Evolutionary conservation across 371 early-diverging fungal genomes (phyloP).

Genomic region (Coemansia sp.): DNA sequence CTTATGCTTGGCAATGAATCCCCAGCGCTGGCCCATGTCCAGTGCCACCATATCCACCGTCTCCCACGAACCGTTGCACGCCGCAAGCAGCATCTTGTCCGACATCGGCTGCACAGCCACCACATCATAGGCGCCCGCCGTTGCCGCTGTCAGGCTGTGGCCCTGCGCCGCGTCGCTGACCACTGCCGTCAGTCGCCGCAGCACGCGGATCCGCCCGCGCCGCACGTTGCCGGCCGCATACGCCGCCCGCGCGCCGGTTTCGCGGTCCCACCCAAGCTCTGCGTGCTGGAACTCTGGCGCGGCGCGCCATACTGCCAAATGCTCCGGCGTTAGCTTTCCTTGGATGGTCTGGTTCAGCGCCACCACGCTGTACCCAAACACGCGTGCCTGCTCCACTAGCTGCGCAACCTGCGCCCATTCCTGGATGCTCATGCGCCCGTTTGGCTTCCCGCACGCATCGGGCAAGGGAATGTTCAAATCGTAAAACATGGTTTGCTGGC

Average conservation of each 20-base stretch:
- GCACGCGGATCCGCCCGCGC: constrained; percentile 29
- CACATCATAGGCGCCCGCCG: constrained; percentile 68
- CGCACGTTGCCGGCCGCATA: background rate
- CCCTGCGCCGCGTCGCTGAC: constrained; percentile 56
- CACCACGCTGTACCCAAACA: constrained; percentile 65
- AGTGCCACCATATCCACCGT: constrained; percentile 84
- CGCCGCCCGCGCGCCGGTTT: constrained; percentile 18
- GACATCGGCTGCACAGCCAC: constrained; percentile 79
- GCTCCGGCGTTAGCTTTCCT: constrained; percentile 58
- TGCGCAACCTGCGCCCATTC: constrained; percentile 40
- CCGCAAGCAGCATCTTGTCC: constrained; percentile 75
- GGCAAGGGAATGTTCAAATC: constrained; percentile 48
- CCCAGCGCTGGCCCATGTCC: constrained; percentile 73
- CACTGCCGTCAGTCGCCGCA: constrained; percentile 46
- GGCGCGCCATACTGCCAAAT: constrained; percentile 50
- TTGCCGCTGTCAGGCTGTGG: constrained; percentile 54
- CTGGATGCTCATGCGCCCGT: constrained; percentile 18
- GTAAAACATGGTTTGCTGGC: constrained; percentile 27
- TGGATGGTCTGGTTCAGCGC: constrained; percentile 68
- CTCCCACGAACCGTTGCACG: constrained; percentile 70
- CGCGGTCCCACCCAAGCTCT: constrained; percentile 24
- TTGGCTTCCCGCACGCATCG: constrained; percentile 30
- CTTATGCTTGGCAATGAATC: constrained; percentile 69
- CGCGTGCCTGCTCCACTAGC: constrained; percentile 39
- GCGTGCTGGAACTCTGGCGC: constrained; percentile 24